Evolutionary conservation across 495 filamentous ascomycete genomes (phyloP).

Genomic region (Penicillium odoratum): DNA sequence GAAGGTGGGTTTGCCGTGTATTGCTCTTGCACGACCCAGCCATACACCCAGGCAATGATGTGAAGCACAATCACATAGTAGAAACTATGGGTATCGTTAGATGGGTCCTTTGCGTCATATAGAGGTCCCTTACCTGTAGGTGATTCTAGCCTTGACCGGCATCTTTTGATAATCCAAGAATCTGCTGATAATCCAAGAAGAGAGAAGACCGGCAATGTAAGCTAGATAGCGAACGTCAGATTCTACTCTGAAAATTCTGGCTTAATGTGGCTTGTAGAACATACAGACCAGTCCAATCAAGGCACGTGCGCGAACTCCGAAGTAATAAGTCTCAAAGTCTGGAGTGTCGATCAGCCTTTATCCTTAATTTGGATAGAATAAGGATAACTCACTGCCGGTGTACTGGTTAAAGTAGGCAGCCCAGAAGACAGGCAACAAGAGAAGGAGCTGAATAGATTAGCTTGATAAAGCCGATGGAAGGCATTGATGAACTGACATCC

Average conservation of each 20-base stretch:
- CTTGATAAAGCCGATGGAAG: not conserved
- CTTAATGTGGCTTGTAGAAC: constrained; percentile 3
- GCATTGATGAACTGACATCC: constrained; percentile 19
- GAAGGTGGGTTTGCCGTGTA: constrained; percentile 44
- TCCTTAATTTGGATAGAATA: not conserved
- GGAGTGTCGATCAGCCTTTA: constrained; percentile 2
- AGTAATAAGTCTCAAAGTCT: constrained; percentile 42
- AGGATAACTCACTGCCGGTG: constrained; percentile 22
- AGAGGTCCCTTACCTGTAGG: constrained; percentile 29
- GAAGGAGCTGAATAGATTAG: constrained; percentile 24
- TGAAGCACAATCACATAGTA: constrained; percentile 45
- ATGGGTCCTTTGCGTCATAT: not conserved
- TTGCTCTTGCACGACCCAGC: constrained; percentile 50
- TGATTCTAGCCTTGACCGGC: constrained; percentile 38
- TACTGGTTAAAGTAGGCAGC: constrained; percentile 44
- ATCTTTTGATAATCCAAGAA: constrained; percentile 44
- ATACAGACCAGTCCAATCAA: constrained; percentile 37
- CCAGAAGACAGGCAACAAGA: constrained; percentile 41
- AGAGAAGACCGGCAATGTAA: constrained; percentile 34
- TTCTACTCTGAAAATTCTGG: not conserved
- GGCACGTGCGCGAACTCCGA: constrained; percentile 39
- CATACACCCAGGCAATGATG: constrained; percentile 46
- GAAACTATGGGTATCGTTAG: constrained; percentile 26
- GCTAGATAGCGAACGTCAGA: constrained; percentile 11
- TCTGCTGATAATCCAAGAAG: constrained; percentile 39